Evolutionary conservation across 106 monocot species (phyloP).

Genomic region (Dendrobium officinale): DNA sequence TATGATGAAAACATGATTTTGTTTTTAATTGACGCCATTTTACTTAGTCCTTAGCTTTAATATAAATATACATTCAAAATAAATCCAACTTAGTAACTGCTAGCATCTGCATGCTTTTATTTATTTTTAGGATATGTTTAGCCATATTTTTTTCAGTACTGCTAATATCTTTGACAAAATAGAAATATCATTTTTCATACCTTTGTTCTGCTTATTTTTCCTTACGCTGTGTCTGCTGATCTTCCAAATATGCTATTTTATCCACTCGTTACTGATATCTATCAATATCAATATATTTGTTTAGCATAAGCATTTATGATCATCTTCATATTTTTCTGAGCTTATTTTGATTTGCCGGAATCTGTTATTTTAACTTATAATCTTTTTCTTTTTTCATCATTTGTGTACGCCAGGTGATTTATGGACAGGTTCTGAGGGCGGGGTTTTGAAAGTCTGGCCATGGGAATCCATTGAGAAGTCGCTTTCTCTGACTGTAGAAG

Average conservation of each 20-base stretch:
- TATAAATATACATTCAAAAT: background rate
- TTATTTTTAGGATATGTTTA: background rate
- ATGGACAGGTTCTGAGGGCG: slow-evolving; percentile 51
- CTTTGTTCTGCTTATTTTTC: background rate
- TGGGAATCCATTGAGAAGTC: slow-evolving; percentile 49
- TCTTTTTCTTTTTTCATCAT: background rate
- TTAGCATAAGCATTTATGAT: background rate
- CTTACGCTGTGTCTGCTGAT: background rate
- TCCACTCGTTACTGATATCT: background rate
- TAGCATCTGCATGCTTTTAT: background rate
- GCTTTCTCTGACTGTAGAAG: slow-evolving; percentile 37
- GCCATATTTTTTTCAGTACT: background rate
- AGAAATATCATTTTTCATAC: background rate
- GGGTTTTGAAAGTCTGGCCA: slow-evolving; percentile 53
- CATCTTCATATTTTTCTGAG: background rate
- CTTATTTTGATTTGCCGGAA: background rate
- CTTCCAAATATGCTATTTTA: slow-evolving; percentile 1
- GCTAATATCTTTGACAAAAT: background rate
- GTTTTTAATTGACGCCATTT: background rate
- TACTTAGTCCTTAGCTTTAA: background rate
- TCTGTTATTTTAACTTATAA: background rate
- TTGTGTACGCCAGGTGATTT: slow-evolving; percentile 36
- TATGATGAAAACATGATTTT: no score
- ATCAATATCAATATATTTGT: background rate
- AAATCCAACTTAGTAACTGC: background rate